Base-by-base conservation (phyloP, 192 early-diverging fungal species). In the Podila clonocystis region DNA sequence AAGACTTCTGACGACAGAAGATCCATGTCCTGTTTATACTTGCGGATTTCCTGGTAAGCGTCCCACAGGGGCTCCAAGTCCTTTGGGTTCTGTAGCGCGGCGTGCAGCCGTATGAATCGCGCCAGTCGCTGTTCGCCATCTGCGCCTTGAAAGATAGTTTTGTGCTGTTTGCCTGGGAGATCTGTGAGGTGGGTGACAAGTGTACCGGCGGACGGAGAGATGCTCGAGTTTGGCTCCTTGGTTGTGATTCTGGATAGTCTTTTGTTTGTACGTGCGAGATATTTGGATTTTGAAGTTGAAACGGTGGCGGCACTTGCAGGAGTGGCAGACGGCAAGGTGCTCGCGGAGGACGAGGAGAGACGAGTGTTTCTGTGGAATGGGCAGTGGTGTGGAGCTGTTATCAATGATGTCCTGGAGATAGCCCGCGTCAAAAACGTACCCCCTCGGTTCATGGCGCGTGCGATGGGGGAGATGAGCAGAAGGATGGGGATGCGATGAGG, bases 31-130 rank as follows among this genome's bases (percentile, higher is more conserved):
- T 64, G 30, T 9, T 11, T 31, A 9, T 52, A n/a, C 9, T 50
- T 73, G 31, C 77, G 70, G 17, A 72, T 49, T 17, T 64, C 48
- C 38, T 80, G 58, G 36, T 73, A 73, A 11, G 67, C 77, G 19
- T 63, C 50, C 77, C 77, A 80, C 17, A 80, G 65, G 7, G 62
- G 24, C 4, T 80, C 68, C 3, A 52, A 34, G 29, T 73, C 48
- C 15, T 72, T 31, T 36, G 50, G 26, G 50, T 72, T 52, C 19
- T 79, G 58, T 12, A 80, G 71, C 22, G 77, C 70, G 0, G 26
- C 26, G 28, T 80, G 63, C 5, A 80, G 70, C 17, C 48, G 33
- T 20, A 29, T 63, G 52, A 80, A 73, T 6, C 36, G 50, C 0
- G 17, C 49, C 31, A 72, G 68, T 62, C 58, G 22, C 28, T 58